Base-by-base conservation (phyloP, 2,329 filamentous ascomycete species). In the Exophiala alcalophila region DNA sequence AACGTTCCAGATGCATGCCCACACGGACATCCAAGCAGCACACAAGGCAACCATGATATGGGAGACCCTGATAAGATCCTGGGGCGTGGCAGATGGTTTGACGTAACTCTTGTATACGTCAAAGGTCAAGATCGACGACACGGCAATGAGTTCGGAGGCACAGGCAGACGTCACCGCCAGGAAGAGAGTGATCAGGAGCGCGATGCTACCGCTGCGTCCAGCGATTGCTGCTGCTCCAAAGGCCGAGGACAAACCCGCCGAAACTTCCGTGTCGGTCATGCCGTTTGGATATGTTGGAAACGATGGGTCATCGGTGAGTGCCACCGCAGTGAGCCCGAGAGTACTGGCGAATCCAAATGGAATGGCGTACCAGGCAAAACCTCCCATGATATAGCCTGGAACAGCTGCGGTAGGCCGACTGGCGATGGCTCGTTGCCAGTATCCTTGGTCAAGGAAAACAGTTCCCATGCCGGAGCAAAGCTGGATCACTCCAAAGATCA, bases 201-300 rank as follows among this genome's bases (percentile, higher is more conserved):
- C 86, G 4, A 94, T 85, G 0, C 89, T 85, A 1, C 87, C 88
- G 44, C 89, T 88, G 0, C 90, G 89, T 0, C 94, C 73, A 1
- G 91, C 89, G 6, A 95, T 72, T 18, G 32, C 40, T 30, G 20
- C 12, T 18, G 20, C 9, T 6, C 15, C n/a, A 32, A 9, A 54
- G 2, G 56, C 46, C 15, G 42, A 31, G 8, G 50, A 50, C 10
- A 57, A 42, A 5, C 55, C 55, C 11, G 49, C 42, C 7, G 42
- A 35, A 12, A 53, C 31, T 30, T 57, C 44, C 12, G 41, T 32
- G n/a, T 27, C n/a, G 10, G 50, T 50, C 47, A 54, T 45, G 11
- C 30, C 16, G 5, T 53, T 49, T 8, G 53, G 53, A 37, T 53
- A 57, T 0, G 68, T 71, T 5, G 68, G 69, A 30, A 69, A 71